phyloP scores from a whole-genome alignment of 371 early-diverging fungal genomes.

The Zychaea mexicana region DNA sequence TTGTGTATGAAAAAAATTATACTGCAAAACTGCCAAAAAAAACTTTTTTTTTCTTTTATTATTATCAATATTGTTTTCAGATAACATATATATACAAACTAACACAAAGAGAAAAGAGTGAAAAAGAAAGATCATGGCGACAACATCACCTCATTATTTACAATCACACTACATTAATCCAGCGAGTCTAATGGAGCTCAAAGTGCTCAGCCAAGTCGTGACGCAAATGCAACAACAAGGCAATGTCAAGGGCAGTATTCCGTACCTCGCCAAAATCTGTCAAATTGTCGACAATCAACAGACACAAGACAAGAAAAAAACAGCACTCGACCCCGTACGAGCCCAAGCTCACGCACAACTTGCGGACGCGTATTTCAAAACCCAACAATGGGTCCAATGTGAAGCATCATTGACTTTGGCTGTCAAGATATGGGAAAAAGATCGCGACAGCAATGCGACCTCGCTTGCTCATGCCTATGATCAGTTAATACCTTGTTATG shows the following conservation, averaged over 20 bases:
- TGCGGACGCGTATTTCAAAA: conserved; percentile 34
- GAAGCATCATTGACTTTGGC: conserved; percentile 28
- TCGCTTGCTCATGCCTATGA: conserved; percentile 24
- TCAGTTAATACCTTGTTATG: conserved; percentile 26
- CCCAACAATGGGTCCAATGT: conserved; percentile 24
- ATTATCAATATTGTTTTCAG: no score
- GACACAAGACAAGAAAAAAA: conserved; percentile 2
- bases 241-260: conserved; percentile 34
- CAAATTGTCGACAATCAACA: conserved; percentile 44
- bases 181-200: conserved; percentile 31
- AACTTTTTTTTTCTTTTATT: neutral
- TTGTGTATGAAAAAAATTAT: neutral
- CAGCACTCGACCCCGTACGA: conserved; percentile 12
- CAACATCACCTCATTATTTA: conserved; percentile 5
- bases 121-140: neutral
- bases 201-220: conserved; percentile 28
- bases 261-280: conserved; percentile 45
- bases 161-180: conserved; percentile 19
- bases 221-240: conserved; percentile 19
- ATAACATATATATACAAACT: neutral
- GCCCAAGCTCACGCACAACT: conserved; percentile 42
- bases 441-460: conserved; percentile 3
- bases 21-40: no score
- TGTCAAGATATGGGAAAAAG: conserved; percentile 36
- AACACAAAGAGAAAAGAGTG: neutral